A percentile compares a stretch with the other conserved stretches of the same genome.
Evolutionary conservation across 768 basidiomycete genomes (phyloP).

Genomic region (Sporobolomyces pararoseus): DNA sequence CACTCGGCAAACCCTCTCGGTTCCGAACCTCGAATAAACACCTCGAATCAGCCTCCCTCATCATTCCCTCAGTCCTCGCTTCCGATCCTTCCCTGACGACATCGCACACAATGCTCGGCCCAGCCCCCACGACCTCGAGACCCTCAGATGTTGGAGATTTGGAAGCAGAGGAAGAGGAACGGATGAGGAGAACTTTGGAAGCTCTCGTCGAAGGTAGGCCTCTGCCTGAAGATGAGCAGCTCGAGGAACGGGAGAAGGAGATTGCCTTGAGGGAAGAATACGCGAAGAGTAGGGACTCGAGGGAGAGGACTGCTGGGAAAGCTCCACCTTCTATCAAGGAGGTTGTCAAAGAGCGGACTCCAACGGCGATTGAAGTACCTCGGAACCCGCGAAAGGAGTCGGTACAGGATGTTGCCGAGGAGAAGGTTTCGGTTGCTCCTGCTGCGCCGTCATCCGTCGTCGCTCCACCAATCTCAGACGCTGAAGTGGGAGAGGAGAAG

Average conservation of each 20-base stretch:
- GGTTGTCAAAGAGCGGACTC: not conserved
- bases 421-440: not conserved
- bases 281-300: conserved; percentile 7
- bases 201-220: conserved; percentile 19
- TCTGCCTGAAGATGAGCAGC: conserved; percentile 24
- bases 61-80: conserved; percentile 38
- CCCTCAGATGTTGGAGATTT: not conserved
- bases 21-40: conserved; percentile 36
- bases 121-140: not conserved
- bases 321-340: conserved; percentile 11
- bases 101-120: conserved; percentile 14
- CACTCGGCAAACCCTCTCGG: conserved; percentile 25
- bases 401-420: not conserved
- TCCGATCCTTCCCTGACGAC: conserved; percentile 23
- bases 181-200: conserved; percentile 22
- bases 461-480: too few relatives aligned
- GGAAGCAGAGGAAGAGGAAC: conserved; percentile 10
- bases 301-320: conserved; percentile 21
- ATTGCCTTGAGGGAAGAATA: conserved; percentile 10
- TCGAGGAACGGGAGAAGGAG: conserved; percentile 16
- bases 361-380: not conserved
- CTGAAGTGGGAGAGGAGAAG: not conserved
- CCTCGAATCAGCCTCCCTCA: conserved; percentile 39
- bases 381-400: not conserved
- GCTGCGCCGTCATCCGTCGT: too few relatives aligned